Conservation (phyloP, 1,139 yeast species). For the Kurtzmaniella natalensis region DNA sequence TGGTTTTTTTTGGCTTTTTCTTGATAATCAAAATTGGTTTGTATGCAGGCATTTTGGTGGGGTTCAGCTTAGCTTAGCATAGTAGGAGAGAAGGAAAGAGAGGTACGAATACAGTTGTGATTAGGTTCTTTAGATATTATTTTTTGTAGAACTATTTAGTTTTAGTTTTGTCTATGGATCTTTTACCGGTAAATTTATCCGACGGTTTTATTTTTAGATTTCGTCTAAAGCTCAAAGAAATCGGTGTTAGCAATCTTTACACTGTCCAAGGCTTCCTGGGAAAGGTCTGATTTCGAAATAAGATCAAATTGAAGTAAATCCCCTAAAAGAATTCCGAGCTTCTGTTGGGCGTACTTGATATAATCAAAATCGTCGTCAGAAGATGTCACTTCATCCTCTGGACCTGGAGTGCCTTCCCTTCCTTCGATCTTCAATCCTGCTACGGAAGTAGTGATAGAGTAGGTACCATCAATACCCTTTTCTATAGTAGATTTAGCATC, state of each 20-base stretch:
- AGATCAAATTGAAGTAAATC: conserved; percentile 67
- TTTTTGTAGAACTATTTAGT: too few relatives aligned
- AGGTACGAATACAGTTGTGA: too few relatives aligned
- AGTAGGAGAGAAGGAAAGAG: too few relatives aligned
- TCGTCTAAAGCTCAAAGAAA: conserved; percentile 25
- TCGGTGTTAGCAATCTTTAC: conserved; percentile 41
- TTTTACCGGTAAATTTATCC: too few relatives aligned
- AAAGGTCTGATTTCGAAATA: conserved; percentile 31
- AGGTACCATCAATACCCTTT: conserved; percentile 35
- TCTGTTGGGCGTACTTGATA: conserved; percentile 69
- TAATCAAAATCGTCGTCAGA: conserved; percentile 77
- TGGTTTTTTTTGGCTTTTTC: too few relatives aligned
- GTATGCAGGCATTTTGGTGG: too few relatives aligned
- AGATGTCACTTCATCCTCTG: conserved; percentile 33
- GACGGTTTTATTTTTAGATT: too few relatives aligned
- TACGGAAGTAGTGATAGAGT: conserved; percentile 34
- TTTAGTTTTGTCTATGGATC: too few relatives aligned
- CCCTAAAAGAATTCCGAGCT: conserved; percentile 67
- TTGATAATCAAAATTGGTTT: too few relatives aligned
- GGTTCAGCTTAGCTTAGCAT: too few relatives aligned
- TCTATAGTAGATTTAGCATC: conserved; percentile 18
- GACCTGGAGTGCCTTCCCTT: conserved; percentile 10
- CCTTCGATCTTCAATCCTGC: conserved; percentile 26
- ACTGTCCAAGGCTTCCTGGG: conserved; percentile 17
- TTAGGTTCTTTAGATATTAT: too few relatives aligned